Evolutionary conservation across 768 basidiomycete species (phyloP), one percentile per base, ranked within the genome.

Genomic region (Mycena rebaudengoi): DNA sequence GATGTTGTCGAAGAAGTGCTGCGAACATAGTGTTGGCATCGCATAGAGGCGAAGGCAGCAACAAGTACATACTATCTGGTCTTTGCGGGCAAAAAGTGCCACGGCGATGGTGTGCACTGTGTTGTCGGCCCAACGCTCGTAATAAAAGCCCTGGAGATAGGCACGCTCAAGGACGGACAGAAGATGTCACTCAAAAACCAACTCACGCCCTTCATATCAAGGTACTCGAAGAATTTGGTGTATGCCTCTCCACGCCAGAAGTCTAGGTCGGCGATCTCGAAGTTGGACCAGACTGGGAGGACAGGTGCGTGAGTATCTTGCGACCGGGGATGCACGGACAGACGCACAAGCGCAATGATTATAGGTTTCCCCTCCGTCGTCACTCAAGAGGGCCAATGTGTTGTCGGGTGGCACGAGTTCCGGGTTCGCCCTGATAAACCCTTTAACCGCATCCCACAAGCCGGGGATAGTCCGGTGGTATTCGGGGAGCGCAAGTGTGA

Each of bases 201-300:
- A n/a, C n/a, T n/a, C n/a, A n/a, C 95, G 37, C 95, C 95, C 46
- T 87, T 86, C 2, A 83, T 76, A 67, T 97, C 96, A 32, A 97
- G 84, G 73, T 86, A 85, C 28, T 93, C 86, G 70, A 97, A 97
- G 79, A 91, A 96, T 48, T 87, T 84, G 68, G 86, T 84, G 76
- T 98, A 98, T 0, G 93, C 91, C 67, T 94, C 88, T 1, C 85
- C 82, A 59, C 95, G 81, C 93, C 94, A 97, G 73, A 97, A 93
- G 67, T 94, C 88, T 82, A 98, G 87, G 70, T 90, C 88, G 4
- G 87, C 95, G 62, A 98, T 97, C 77, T 96, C 95, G 70, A 96
- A 96, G 75, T 95, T 96, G 69, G 88, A 91, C 93, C 93, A 95
- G 76, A 89, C 91, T 92, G 54, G 2, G 25, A 3, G 26, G 25